Percentiles rank a stretch among this genome's conserved stretches.
These are phyloP conservation scores for Bodo saltans DNA, from an alignment of 78 protist genomes.

Conservation along the genomic window DNA sequence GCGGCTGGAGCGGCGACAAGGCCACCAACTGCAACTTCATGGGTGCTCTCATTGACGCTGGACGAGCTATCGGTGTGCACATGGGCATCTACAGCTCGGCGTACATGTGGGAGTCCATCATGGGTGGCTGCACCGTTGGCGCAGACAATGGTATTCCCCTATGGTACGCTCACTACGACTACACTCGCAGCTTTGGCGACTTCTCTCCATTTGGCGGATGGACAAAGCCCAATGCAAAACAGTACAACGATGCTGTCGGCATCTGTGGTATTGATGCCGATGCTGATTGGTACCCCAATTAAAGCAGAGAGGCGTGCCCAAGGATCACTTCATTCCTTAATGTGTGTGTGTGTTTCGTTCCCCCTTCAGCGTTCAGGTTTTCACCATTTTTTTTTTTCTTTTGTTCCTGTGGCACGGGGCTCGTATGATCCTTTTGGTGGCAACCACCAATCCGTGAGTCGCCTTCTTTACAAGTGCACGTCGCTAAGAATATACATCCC, in stretches of 20 bases:
- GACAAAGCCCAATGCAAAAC: slow-evolving; percentile 46
- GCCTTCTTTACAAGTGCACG: too few species aligned
- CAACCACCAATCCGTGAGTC: too few species aligned
- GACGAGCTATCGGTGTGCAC: slow-evolving; percentile 17
- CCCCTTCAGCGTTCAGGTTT: too few species aligned
- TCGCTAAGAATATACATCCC: too few species aligned
- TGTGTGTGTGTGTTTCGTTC: too few species aligned
- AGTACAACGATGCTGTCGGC: slow-evolving; percentile 22
- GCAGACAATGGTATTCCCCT: slow-evolving; percentile 30
- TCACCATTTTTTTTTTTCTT: too few species aligned
- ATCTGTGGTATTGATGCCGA: not conserved
- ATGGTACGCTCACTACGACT: slow-evolving; percentile 52
- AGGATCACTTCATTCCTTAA: too few species aligned
- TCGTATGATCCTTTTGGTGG: too few species aligned
- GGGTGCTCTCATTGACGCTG: not conserved
- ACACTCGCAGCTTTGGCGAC: slow-evolving; percentile 37
- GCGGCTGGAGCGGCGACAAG: not conserved
- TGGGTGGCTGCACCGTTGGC: slow-evolving; percentile 15
- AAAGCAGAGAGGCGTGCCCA: too few species aligned
- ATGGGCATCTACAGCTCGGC: slow-evolving; percentile 55
- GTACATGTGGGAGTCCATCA: slow-evolving; percentile 41
- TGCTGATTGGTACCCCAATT: too few species aligned
- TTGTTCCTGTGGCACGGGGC: too few species aligned
- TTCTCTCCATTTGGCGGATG: slow-evolving; percentile 54
- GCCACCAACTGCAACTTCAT: slow-evolving; percentile 18